Evolutionary conservation across 257 asterid species (phyloP), one percentile per base, ranked within the genome.

Genomic region (Verbascum thapsus): DNA sequence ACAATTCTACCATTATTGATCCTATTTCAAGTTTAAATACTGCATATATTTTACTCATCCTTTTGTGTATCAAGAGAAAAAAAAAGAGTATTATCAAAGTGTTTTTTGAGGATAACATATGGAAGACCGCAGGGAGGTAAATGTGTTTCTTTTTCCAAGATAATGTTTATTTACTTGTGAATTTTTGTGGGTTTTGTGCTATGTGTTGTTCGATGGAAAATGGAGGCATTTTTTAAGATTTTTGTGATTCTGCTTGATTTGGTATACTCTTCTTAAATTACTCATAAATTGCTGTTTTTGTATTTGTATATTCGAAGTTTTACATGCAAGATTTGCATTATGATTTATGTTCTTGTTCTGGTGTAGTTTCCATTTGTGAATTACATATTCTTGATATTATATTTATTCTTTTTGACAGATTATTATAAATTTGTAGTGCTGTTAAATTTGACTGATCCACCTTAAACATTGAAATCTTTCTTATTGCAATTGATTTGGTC

Each of bases 91-190:
- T 35, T 39, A 63, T 61, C 53, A 44, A 13, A 63, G n/a, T n/a
- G n/a, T n/a, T n/a, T n/a, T n/a, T n/a, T n/a, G n/a, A n/a, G n/a
- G n/a, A n/a, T n/a, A n/a, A 42, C 16, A n/a, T 10, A 77, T 77
- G 82, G 82, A 76, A 62, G 72, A 77, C 47, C 74, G 64, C 53
- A 77, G 73, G 53, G 74, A 77, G 79, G 82, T 77, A 77, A 69
- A 53, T 0, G 42, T 23, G 8, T 3, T 48, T 62, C 23, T 40
- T 3, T n/a, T n/a, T 26, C 20, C 12, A n/a, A 7, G 10, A 16
- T n/a, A n/a, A n/a, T n/a, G 5, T 39, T 37, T 26, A 26, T 22
- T 48, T 43, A 7, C 2, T 49, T 7, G 41, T 53, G 37, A 58
- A 13, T 6, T 53, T n/a, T 52, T n/a, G n/a, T n/a, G n/a, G n/a